Evolutionary conservation across 2,329 filamentous ascomycete genomes (phyloP), one percentile per base, ranked within the genome.

Genomic region (Thelonectria discophora): DNA sequence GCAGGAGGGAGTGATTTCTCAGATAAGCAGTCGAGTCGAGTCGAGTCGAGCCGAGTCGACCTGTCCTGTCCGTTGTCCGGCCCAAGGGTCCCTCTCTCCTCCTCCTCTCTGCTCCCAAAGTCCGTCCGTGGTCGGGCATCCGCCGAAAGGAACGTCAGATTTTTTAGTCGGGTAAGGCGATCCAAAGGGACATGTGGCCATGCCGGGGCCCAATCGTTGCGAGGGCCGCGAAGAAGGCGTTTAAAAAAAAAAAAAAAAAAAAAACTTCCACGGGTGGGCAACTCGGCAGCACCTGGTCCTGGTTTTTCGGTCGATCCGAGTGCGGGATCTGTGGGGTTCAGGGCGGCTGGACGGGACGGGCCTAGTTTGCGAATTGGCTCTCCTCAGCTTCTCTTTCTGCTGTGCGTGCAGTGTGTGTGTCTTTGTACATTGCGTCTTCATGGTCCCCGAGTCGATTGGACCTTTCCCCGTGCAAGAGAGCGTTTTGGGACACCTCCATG

Each of bases 271-370:
- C n/a, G 21, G 17, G 59, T 47, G 45, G 48, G 45, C 55, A 52
- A 59, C 51, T 51, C 30, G 46, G 51, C 60, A 49, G 46, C 37
- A 42, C 60, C 56, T 59, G 55, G 53, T 59, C 60, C 60, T 55
- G 40, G 52, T 57, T 55, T 57, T 55, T 51, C 55, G 48, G 49
- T 58, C 69, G 67, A 70, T 69, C 62, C 61, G 58, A 61, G 61
- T 55, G 60, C 63, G 65, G 63, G 69, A 69, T 68, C 63, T 27
- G 66, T 65, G 69, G 69, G 55, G 66, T 62, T 57, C 56, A 65
- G 54, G 56, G 67, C 69, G 69, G 69, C 56, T 63, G 54, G 56
- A 65, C 69, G 69, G 69, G 66, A 71, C 69, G 69, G 62, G 66
- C 69, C 69, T 71, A 71, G 69, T 53, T 54, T 63, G 48, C 40